A percentile compares a stretch with the other conserved stretches of the same genome.
Evolutionary conservation across 2,329 filamentous ascomycete genomes (phyloP).

Genomic region (Corniculantispora saksenae): DNA sequence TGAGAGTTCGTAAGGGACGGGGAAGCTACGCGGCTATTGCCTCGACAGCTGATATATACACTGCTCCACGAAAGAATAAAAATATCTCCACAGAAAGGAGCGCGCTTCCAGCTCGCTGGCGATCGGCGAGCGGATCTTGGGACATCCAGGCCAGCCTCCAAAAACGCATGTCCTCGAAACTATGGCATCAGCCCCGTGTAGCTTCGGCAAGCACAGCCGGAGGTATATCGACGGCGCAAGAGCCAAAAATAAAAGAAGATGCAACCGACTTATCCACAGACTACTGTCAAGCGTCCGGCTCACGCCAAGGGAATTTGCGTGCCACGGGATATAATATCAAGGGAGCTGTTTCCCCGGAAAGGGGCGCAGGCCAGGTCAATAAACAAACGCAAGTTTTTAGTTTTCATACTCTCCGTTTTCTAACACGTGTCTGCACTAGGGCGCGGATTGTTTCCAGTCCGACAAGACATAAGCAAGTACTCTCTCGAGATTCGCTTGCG

Average conservation of each 20-base stretch:
- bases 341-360: too few species aligned
- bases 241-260: background rate
- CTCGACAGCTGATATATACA: background rate
- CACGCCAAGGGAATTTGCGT: too few species aligned
- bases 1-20: background rate
- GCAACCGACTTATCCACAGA: background rate
- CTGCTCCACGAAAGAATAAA: background rate
- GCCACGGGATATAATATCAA: too few species aligned
- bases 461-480: background rate
- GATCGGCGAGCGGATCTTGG: background rate
- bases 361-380: background rate
- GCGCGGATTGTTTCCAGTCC: background rate
- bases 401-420: background rate
- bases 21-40: background rate
- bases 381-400: background rate
- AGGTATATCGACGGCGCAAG: background rate
- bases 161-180: constrained; percentile 6
- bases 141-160: constrained; percentile 1
- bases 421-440: background rate
- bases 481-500: background rate
- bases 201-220: background rate
- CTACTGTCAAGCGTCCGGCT: too few species aligned
- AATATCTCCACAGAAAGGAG: background rate
- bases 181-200: background rate
- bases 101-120: background rate